A percentile compares a stretch with the other conserved stretches of the same genome.
Conservation (phyloP, 108 stramenopile species). For the Nitzschia sp. region DNA sequence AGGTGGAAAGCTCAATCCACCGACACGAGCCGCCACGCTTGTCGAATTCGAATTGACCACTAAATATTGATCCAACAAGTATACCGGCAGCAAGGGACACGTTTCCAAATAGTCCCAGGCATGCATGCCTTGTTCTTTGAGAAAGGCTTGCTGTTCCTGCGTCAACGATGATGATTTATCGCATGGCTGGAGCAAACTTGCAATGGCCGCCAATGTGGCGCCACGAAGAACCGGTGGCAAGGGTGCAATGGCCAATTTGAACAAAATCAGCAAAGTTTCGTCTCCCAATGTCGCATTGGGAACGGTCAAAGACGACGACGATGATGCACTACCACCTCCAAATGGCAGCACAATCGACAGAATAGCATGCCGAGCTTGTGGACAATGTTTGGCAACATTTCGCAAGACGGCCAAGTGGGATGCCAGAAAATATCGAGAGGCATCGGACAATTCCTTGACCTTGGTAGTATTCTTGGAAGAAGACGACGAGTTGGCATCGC, state of each 20-base stretch:
- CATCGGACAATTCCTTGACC: constrained; percentile 62
- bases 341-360: constrained; percentile 52
- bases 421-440: constrained; percentile 48
- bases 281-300: constrained; percentile 41
- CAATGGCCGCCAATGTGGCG: constrained; percentile 67
- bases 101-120: constrained; percentile 79
- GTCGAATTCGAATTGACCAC: constrained; percentile 1
- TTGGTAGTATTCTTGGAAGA: constrained; percentile 37
- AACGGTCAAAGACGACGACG: too few species aligned
- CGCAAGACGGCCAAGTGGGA: constrained; percentile 49
- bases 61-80: constrained; percentile 56
- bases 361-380: constrained; percentile 50
- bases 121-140: constrained; percentile 41
- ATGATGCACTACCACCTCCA: background rate
- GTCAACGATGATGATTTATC: constrained; percentile 11
- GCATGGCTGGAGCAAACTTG: constrained; percentile 54
- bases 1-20: constrained; percentile 42
- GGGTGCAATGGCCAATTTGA: constrained; percentile 62
- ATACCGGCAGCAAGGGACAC: constrained; percentile 73
- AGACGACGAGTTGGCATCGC: constrained; percentile 21
- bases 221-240: constrained; percentile 63
- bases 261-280: constrained; percentile 64
- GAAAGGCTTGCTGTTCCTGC: constrained; percentile 20
- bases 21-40: background rate
- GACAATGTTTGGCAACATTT: constrained; percentile 55